phyloP scores from a whole-genome alignment of 306 rosid genomes.

The Rosa rugosa region DNA sequence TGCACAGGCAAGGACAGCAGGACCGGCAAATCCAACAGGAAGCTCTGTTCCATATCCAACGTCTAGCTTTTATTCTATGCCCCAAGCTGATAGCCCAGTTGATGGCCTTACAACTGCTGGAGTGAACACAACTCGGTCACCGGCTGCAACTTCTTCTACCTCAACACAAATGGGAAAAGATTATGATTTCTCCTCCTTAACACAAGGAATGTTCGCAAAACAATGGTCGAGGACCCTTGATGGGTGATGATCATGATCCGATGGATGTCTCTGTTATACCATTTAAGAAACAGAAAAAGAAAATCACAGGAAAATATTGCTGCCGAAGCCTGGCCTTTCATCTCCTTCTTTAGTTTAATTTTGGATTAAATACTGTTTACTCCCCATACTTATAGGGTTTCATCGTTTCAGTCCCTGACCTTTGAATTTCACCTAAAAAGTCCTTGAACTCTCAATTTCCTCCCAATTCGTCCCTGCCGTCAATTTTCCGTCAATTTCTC shows the following conservation, averaged over 20 bases:
- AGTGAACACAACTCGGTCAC: constrained; percentile 56
- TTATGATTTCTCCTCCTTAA: constrained; percentile 86
- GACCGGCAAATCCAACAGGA: constrained; percentile 51
- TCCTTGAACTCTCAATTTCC: no score
- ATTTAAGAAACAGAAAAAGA: constrained; percentile 5
- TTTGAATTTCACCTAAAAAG: no score
- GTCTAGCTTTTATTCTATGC: constrained; percentile 61
- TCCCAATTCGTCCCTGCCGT: no score
- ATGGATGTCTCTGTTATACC: background rate
- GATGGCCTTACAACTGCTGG: constrained; percentile 49
- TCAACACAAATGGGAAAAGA: constrained; percentile 58
- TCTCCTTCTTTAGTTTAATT: no score
- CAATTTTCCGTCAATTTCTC: no score
- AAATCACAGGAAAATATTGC: constrained; percentile 40
- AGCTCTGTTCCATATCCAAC: constrained; percentile 63
- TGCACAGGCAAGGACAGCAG: constrained; percentile 44
- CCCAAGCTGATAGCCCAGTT: constrained; percentile 53
- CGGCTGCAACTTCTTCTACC: constrained; percentile 47
- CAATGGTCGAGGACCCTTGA: constrained; percentile 37
- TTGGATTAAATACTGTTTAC: no score
- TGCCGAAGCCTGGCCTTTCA: no score
- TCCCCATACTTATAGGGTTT: no score
- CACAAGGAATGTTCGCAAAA: constrained; percentile 83
- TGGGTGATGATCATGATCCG: constrained; percentile 22
- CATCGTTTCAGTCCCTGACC: no score